These are phyloP conservation scores for Microbotryum scabiosae DNA, from an alignment of 1,284 basidiomycete species.

Conservation along the genomic window DNA sequence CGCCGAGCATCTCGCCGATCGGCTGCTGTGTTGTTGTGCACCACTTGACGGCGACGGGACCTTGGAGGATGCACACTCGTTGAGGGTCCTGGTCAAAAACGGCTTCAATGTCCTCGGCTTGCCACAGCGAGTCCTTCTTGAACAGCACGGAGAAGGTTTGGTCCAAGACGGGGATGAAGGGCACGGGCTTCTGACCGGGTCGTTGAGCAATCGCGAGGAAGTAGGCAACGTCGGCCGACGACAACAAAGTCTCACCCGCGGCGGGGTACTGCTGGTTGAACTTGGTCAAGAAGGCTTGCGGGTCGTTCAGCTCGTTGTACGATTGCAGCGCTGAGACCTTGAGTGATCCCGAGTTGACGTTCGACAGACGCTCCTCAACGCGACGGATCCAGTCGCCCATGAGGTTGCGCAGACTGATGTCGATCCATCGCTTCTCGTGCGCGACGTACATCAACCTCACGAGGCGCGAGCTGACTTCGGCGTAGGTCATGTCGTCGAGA, in stretches of 20 bases:
- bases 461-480: constrained; percentile 87
- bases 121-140: constrained; percentile 76
- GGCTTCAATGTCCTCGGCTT: constrained; percentile 94
- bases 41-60: constrained; percentile 87
- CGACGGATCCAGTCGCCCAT: constrained; percentile 95
- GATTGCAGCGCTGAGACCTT: constrained; percentile 87
- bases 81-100: constrained; percentile 97
- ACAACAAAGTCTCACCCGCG: constrained; percentile 75
- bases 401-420: constrained; percentile 84
- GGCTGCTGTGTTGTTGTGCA: constrained; percentile 80
- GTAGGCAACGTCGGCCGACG: constrained; percentile 90
- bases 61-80: constrained; percentile 94
- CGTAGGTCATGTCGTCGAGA: constrained; percentile 94
- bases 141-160: constrained; percentile 93
- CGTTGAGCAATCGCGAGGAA: constrained; percentile 92
- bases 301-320: constrained; percentile 74
- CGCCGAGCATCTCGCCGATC: constrained; percentile 81
- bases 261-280: constrained; percentile 79
- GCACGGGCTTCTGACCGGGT: constrained; percentile 93
- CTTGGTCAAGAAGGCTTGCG: constrained; percentile 61
- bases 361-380: constrained; percentile 94
- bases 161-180: constrained; percentile 97
- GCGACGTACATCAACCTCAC: constrained; percentile 85
- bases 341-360: constrained; percentile 63
- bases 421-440: constrained; percentile 90